These are phyloP conservation scores for Monascus ruber DNA, from an alignment of 2,329 filamentous ascomycete species.

Conservation along the genomic window DNA sequence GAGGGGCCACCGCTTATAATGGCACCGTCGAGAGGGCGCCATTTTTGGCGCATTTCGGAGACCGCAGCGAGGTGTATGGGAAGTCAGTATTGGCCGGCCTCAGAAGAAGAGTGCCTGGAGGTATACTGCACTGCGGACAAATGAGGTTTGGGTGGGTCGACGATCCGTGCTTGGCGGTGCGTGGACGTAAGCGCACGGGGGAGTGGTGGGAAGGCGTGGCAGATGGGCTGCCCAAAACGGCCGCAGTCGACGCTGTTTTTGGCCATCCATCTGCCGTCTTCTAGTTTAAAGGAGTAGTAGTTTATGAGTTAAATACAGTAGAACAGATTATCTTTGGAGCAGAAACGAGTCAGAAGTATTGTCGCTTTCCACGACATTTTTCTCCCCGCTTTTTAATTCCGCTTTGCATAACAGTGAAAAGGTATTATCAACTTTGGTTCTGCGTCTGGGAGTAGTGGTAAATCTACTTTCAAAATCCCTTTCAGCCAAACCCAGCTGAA, in stretches of 20 bases:
- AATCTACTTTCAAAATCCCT: too few species aligned
- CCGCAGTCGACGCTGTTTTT: conserved; percentile 4
- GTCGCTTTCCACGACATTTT: too few species aligned
- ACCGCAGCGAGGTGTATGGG: conserved; percentile 1
- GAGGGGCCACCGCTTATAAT: conserved; percentile 1
- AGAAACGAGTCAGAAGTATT: too few species aligned
- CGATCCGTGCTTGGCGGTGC: conserved; percentile 2
- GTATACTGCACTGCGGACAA: conserved; percentile 3
- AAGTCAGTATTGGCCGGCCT: conserved; percentile 1
- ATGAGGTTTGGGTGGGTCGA: conserved; percentile 2
- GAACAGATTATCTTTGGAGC: too few species aligned
- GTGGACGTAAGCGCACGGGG: conserved; percentile 1
- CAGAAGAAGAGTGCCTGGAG: neutral
- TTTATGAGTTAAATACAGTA: too few species aligned
- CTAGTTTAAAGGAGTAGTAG: conserved; percentile 2
- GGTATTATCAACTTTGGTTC: too few species aligned
- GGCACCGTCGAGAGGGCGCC: neutral
- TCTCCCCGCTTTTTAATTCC: too few species aligned
- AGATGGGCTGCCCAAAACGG: conserved; percentile 2
- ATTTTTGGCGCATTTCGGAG: conserved; percentile 1
- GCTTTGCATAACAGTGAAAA: too few species aligned
- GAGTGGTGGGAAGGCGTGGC: conserved; percentile 4
- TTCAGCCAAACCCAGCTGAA: too few species aligned
- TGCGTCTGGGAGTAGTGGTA: too few species aligned
- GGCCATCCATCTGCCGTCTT: conserved; percentile 3